phyloP scores from a whole-genome alignment of 495 filamentous ascomycete species.

The Penicillium dipodomyicola region DNA sequence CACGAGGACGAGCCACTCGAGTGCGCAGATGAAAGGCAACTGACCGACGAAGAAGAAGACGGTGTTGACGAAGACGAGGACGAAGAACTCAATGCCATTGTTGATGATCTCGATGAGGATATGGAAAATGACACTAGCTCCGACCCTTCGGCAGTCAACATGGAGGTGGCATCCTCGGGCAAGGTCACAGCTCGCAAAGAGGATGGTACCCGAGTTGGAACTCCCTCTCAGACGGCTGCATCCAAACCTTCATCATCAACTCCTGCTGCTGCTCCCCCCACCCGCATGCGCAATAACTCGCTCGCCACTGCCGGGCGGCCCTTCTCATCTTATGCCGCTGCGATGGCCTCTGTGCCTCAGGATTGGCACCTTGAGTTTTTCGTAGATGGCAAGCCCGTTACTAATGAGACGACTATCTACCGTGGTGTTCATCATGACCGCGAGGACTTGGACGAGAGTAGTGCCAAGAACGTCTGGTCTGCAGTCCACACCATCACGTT shows the following conservation, averaged over 20 bases:
- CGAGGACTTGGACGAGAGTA: slow-evolving; percentile 61
- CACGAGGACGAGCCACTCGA: slow-evolving; percentile 67
- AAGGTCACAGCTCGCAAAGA: slow-evolving; percentile 97
- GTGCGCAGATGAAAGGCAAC: slow-evolving; percentile 88
- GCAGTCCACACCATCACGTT: slow-evolving; percentile 89
- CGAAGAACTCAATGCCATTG: slow-evolving; percentile 75
- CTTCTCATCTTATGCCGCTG: slow-evolving; percentile 75
- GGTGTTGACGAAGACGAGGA: slow-evolving; percentile 67
- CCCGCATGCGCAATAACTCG: slow-evolving; percentile 37
- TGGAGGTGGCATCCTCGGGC: slow-evolving; percentile 86
- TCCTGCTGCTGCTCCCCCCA: slow-evolving; percentile 31
- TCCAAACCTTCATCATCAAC: slow-evolving; percentile 49
- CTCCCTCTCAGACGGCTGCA: slow-evolving; percentile 65
- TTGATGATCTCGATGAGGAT: slow-evolving; percentile 87
- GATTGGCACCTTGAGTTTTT: slow-evolving; percentile 99
- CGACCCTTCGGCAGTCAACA: slow-evolving; percentile 85
- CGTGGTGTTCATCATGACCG: slow-evolving; percentile 82
- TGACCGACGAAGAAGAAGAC: slow-evolving; percentile 75
- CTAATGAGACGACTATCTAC: slow-evolving; percentile 94
- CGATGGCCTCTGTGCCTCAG: slow-evolving; percentile 67
- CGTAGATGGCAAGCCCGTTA: slow-evolving; percentile 76
- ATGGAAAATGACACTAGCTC: slow-evolving; percentile 69
- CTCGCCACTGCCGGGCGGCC: slow-evolving; percentile 47
- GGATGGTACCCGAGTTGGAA: slow-evolving; percentile 86
- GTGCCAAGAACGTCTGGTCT: slow-evolving; percentile 79